Base-by-base conservation (phyloP, 1,139 yeast species). In the Nakaseomyces sp. region DNA sequence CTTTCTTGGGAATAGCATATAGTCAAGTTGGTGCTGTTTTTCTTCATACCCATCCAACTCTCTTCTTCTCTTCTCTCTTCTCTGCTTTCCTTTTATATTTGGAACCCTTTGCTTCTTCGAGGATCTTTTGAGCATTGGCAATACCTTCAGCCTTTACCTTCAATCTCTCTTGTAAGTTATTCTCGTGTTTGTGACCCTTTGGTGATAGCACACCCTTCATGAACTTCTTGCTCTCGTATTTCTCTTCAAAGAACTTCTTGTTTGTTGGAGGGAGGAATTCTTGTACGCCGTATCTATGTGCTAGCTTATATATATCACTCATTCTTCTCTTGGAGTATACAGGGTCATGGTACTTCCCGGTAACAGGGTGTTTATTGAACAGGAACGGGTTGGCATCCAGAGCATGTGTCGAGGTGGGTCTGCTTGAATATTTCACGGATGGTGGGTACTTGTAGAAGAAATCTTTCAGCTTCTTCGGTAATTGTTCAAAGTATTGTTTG, bases 381-480 rank as follows among this genome's bases (percentile, higher is more conserved):
- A 87, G 65, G 63, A 91, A 91, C 43, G 98, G 98, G 64, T 91
- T 91, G 56, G 86, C 83, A 47, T 75, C 73, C 18, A 77, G 74
- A 41, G 87, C 89, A 42, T 69, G 69, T 18, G 84, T 77, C 26
- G 76, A 68, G 5, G 85, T 76, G 43, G 95, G 84, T 50, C 72
- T 74, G 3, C 69, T 65, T 7, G 85, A 69, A 64, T 88, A 89
- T 53, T 73, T 61, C n/a, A 94, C 91, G 35, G 82, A 69, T 13
- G 97, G 97, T 36, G 97, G 97, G 58, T 79, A 85, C 61, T 77
- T 81, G 46, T 77, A 70, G 68, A 89, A 88, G 65, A 89, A 89
- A 55, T 71, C 76, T 61, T 80, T 84, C 42, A 89, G 73, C 58
- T 75, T 76, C 47, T 67, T 69, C 13, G 97, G 97, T 44, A 89